Evolutionary conservation across 73 alveolate species (phyloP).

Genomic region (Paramecium biaurelia): DNA sequence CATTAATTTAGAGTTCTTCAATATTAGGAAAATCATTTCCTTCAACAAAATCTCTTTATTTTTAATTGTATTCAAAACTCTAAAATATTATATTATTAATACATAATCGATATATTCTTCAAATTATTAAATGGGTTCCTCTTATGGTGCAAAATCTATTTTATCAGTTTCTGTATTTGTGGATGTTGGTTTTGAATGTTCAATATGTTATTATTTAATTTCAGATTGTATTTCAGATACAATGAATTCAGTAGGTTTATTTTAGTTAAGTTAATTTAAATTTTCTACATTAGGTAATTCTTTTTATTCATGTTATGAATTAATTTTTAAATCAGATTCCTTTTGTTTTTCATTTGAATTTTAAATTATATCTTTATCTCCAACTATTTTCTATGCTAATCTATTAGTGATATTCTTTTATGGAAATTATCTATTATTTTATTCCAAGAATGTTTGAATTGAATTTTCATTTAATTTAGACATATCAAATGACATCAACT

Average conservation of each 20-base stretch:
- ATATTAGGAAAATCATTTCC: constrained; percentile 29
- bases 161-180: not conserved
- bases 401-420: not conserved
- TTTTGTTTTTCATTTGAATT: not conserved
- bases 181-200: not conserved
- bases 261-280: not conserved
- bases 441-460: not conserved
- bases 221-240: not conserved
- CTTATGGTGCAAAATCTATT: constrained; percentile 20
- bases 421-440: not conserved
- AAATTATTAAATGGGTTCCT: not conserved
- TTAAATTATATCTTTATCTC: not conserved
- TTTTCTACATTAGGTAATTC: not conserved
- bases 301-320: not conserved
- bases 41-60: not conserved
- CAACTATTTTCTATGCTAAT: not conserved
- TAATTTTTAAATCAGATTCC: not conserved
- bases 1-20: not conserved
- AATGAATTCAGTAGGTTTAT: not conserved
- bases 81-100: not conserved
- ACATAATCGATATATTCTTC: not conserved
- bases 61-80: not conserved
- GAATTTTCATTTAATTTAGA: constrained; percentile 12
- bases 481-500: constrained; percentile 11
- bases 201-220: not conserved